Evolutionary conservation across 2,329 filamentous ascomycete genomes (phyloP).

Genomic region (Clonostachys solani): DNA sequence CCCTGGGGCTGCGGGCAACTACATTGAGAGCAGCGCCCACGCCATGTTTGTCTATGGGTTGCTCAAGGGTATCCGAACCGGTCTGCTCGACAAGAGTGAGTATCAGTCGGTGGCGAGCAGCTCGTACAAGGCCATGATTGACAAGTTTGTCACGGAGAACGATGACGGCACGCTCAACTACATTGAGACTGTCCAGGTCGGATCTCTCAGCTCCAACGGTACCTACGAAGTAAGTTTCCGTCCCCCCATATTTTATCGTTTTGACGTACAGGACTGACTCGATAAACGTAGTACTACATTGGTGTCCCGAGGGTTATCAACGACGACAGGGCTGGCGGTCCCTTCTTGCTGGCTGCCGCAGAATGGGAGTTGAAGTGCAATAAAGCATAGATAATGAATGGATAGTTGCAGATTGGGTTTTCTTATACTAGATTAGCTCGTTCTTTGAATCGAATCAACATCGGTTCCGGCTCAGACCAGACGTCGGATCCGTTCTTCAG

Average conservation of each 20-base stretch:
- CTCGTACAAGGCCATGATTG: constrained; percentile 27
- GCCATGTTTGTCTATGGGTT: constrained; percentile 54
- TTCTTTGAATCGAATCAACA: too few relatives aligned
- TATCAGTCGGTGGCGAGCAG: constrained; percentile 13
- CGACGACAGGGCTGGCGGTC: constrained; percentile 3
- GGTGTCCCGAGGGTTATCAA: constrained; percentile 2
- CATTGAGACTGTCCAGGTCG: constrained; percentile 47
- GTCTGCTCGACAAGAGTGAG: constrained; percentile 13
- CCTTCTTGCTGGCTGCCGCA: constrained; percentile 1
- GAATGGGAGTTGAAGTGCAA: constrained; percentile 1
- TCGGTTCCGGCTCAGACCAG: too few relatives aligned
- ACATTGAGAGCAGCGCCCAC: constrained; percentile 54
- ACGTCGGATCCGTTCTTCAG: too few relatives aligned
- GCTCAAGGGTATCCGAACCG: constrained; percentile 32
- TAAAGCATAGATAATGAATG: too few relatives aligned
- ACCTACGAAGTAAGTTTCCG: constrained; percentile 37
- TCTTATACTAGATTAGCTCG: too few relatives aligned
- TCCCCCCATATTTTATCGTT: background rate
- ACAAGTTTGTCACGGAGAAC: constrained; percentile 39
- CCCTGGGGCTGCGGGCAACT: constrained; percentile 46
- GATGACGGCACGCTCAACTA: constrained; percentile 43
- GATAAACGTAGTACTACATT: background rate
- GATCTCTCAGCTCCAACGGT: constrained; percentile 42
- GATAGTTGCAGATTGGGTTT: too few relatives aligned
- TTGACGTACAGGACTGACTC: background rate